A percentile compares a stretch with the other conserved stretches of the same genome.
Conservation (phyloP, 2,329 filamentous ascomycete genomes). For the Cylindrodendrum hubeiense region DNA sequence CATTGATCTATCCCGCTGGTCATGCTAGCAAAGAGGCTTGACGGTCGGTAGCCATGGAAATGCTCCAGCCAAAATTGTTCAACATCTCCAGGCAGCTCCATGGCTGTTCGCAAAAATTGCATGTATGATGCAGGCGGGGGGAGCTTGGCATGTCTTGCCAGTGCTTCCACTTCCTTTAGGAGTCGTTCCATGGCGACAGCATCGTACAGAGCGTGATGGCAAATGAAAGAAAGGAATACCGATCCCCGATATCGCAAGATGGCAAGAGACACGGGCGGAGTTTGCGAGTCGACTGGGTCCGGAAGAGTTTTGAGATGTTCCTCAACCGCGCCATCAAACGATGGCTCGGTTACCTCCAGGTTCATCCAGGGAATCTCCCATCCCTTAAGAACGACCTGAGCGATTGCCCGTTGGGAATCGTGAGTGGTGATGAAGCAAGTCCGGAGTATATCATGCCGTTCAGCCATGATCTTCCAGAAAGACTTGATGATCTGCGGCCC, state of each 20-base stretch:
- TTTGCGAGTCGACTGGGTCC: slow-evolving; percentile 56
- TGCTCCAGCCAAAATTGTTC: slow-evolving; percentile 76
- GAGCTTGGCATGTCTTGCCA: slow-evolving; percentile 63
- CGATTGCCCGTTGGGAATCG: slow-evolving; percentile 71
- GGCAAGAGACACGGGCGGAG: slow-evolving; percentile 60
- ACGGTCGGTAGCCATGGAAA: slow-evolving; percentile 63
- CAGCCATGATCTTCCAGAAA: slow-evolving; percentile 73
- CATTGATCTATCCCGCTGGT: slow-evolving; percentile 44
- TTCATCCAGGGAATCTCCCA: slow-evolving; percentile 57
- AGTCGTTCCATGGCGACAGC: slow-evolving; percentile 80
- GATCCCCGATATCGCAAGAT: slow-evolving; percentile 50
- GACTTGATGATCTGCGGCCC: slow-evolving; percentile 62
- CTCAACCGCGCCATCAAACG: slow-evolving; percentile 53
- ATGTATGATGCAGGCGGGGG: slow-evolving; percentile 67
- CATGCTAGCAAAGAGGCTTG: slow-evolving; percentile 39
- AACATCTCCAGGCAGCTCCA: slow-evolving; percentile 59
- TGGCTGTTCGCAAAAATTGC: slow-evolving; percentile 72
- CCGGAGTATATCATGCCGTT: slow-evolving; percentile 80
- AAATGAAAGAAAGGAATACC: slow-evolving; percentile 62
- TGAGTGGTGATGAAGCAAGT: slow-evolving; percentile 80
- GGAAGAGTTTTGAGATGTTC: slow-evolving; percentile 56
- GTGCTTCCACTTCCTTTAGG: slow-evolving; percentile 75
- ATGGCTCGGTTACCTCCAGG: slow-evolving; percentile 46
- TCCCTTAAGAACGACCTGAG: slow-evolving; percentile 75
- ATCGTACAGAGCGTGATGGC: slow-evolving; percentile 90